Base-by-base conservation (phyloP, 371 early-diverging fungal species). In the Batkoa obscura region DNA sequence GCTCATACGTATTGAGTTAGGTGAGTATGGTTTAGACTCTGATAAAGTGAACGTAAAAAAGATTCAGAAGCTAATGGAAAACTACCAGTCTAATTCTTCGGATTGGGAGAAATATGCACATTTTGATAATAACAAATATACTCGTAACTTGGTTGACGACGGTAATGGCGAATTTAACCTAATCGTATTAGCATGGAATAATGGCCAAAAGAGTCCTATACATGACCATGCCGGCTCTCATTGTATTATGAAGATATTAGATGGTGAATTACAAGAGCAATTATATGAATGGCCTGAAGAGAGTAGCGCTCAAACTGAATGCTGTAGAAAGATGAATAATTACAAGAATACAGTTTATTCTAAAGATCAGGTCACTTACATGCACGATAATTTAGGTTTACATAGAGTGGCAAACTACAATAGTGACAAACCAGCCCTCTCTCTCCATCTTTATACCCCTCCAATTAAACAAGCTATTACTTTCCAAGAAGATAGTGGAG, bases 151-250 rank as follows among this genome's bases (percentile, higher is more conserved):
- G 33, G 81, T 94, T 23, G 94, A 91, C 63, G 81, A 81, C 61
- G 94, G 92, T 41, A 90, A 92, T 61, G 91, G 89, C n/a, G 80
- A 84, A 72, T 94, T 88, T 72, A 92, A 94, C 64, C 74, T 94
- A 35, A 82, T 94, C 69, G 75, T 92, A 47, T 71, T 94, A 15
- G 87, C 86, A 33, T 94, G 94, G 94, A 83, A 81, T 55, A 78
- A 78, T 3, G 47, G 46, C 17, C 60, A 51, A 17, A 23, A 41
- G 63, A 88, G 89, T 61, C 86, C 92, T 43, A 89, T 93, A 66
- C 94, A 93, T 66, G 87, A 91, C 68, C 95, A 94, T 62, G 66
- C 87, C n/a, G 79, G 80, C 46, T 82, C 90, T 47, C 95, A 94
- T 67, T 94, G 95, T 69, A 73, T 91, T 58, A 84, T 94, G 85